Percentiles rank a stretch among this genome's conserved stretches.
phyloP scores from a whole-genome alignment of 2,329 filamentous ascomycete genomes.

The Nigrospora oryzae region DNA sequence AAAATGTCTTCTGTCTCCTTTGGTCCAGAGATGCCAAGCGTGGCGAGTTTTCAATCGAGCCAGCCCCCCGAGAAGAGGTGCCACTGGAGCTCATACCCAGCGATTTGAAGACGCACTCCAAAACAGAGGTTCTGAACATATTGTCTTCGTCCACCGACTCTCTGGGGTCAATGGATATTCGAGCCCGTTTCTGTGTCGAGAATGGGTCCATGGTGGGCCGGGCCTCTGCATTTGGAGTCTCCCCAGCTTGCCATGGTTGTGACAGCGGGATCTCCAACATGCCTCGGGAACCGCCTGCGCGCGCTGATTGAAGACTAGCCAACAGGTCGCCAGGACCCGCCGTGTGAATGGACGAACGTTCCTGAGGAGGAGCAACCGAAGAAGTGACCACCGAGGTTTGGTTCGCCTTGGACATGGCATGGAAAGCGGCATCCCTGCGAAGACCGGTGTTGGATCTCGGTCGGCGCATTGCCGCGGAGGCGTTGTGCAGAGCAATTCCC shows the following conservation, averaged over 20 bases:
- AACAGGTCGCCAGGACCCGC: constrained; percentile 71
- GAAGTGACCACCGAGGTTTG: constrained; percentile 33
- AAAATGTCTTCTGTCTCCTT: constrained; percentile 71
- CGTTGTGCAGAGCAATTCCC: constrained; percentile 91
- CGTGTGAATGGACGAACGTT: constrained; percentile 34
- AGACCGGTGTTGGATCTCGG: constrained; percentile 67
- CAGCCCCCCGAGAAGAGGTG: constrained; percentile 54
- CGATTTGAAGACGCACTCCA: constrained; percentile 93
- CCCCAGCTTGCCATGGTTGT: constrained; percentile 17
- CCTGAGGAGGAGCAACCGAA: constrained; percentile 29
- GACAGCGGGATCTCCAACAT: constrained; percentile 16
- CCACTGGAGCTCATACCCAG: constrained; percentile 71
- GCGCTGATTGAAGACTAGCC: constrained; percentile 65
- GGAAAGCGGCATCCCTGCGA: constrained; percentile 70
- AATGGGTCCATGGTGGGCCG: constrained; percentile 49
- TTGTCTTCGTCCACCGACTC: constrained; percentile 84
- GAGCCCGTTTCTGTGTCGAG: constrained; percentile 37
- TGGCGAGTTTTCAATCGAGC: constrained; percentile 80
- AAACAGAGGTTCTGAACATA: constrained; percentile 78
- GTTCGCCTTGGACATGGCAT: constrained; percentile 49
- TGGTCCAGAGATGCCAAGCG: constrained; percentile 78
- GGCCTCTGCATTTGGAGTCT: constrained; percentile 26
- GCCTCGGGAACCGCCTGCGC: constrained; percentile 43
- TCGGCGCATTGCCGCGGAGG: constrained; percentile 50
- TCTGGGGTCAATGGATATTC: constrained; percentile 55